Evolutionary conservation across 1,284 basidiomycete species (phyloP).

Genomic region (Inonotus hispidus): DNA sequence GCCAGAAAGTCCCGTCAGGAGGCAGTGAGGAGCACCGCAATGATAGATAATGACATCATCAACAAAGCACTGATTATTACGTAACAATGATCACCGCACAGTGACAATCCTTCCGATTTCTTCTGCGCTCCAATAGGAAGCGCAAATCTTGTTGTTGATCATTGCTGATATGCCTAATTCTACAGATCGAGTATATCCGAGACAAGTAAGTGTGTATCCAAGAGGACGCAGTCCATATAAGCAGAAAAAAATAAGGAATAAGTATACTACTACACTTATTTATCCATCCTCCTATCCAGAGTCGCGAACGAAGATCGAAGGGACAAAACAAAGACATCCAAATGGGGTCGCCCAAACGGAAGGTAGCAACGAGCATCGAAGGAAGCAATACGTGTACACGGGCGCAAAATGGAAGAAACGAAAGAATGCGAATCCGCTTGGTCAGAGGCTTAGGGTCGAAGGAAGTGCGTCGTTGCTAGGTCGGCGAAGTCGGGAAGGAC

Average conservation of each 20-base stretch:
- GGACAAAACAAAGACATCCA: not conserved
- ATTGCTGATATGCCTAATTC: not conserved
- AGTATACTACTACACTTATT: slow-evolving; percentile 7
- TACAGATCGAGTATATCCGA: not conserved
- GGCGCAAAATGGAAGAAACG: not conserved
- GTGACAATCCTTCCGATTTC: not conserved
- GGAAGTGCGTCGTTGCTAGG: slow-evolving; percentile 4
- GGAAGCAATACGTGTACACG: not conserved
- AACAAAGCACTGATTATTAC: not conserved
- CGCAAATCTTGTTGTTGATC: not conserved
- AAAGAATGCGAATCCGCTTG: not conserved
- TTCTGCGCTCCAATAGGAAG: not conserved
- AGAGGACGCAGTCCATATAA: slow-evolving; percentile 9
- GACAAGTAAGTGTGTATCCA: not conserved
- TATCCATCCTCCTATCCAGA: not conserved
- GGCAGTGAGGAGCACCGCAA: not conserved
- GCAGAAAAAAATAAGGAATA: slow-evolving; percentile 12
- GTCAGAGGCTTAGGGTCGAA: not conserved
- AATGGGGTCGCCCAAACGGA: not conserved
- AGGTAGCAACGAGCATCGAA: not conserved
- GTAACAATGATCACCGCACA: not conserved
- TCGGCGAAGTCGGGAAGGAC: not conserved
- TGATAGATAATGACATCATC: not conserved
- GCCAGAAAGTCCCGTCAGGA: not conserved
- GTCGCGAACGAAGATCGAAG: not conserved